A percentile compares a stretch with the other conserved stretches of the same genome.
phyloP scores from a whole-genome alignment of 768 basidiomycete species.

The Russula abietina region DNA sequence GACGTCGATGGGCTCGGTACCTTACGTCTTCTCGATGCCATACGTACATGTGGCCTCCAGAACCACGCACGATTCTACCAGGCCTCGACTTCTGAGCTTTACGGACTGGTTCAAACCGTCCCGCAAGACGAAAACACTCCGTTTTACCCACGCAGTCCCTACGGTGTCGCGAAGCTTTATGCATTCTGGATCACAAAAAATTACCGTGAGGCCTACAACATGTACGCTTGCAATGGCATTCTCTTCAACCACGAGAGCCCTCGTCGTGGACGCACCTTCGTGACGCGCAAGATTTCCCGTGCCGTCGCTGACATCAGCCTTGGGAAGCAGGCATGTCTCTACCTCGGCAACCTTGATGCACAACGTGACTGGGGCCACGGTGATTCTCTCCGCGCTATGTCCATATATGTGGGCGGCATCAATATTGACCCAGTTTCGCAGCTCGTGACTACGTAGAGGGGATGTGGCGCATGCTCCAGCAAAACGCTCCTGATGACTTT shows the following conservation, averaged over 20 bases:
- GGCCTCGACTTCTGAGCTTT: conserved; percentile 94
- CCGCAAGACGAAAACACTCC: conserved; percentile 95
- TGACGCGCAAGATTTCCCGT: conserved; percentile 89
- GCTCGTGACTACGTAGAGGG: conserved; percentile 92
- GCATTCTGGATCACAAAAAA: conserved; percentile 89
- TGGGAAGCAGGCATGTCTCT: conserved; percentile 85
- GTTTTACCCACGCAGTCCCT: conserved; percentile 97
- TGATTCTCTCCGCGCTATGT: conserved; percentile 33
- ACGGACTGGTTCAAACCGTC: conserved; percentile 93
- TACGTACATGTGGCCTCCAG: conserved; percentile 92
- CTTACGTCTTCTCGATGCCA: conserved; percentile 89
- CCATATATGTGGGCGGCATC: not conserved
- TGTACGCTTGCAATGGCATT: conserved; percentile 96
- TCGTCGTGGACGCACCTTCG: conserved; percentile 88
- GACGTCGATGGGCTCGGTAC: conserved; percentile 96
- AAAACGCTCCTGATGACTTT: conserved; percentile 76
- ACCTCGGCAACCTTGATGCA: conserved; percentile 91
- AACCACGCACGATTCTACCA: conserved; percentile 95
- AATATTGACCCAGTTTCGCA: conserved; percentile 28
- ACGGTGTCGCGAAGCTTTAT: conserved; percentile 93
- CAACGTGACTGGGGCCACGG: conserved; percentile 98
- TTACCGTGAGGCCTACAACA: conserved; percentile 92
- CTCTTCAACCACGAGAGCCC: conserved; percentile 99
- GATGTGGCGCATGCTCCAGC: conserved; percentile 97
- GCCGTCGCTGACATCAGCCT: conserved; percentile 89